A percentile compares a stretch with the other conserved stretches of the same genome.
Conservation (phyloP, 192 early-diverging fungal species). For the Podila epigama region DNA sequence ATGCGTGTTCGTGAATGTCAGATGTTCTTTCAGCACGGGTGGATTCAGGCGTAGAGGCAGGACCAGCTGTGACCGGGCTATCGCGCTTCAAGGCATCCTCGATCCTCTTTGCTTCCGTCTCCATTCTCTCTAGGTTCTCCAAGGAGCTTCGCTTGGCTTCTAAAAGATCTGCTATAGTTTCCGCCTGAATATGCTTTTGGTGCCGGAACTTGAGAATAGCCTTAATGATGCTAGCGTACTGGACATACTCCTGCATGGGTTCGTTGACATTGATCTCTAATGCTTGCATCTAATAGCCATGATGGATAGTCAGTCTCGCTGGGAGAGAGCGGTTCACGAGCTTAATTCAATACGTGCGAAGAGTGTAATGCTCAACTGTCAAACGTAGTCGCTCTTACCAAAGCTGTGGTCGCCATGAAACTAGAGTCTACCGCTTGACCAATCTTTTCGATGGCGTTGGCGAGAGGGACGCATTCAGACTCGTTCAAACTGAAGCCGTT, state of each 20-base stretch:
- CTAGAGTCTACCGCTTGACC: constrained; percentile 92
- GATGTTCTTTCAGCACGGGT: not conserved
- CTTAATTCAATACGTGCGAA: not conserved
- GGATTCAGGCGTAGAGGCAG: not conserved
- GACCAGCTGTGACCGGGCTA: constrained; percentile 17
- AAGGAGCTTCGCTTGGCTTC: constrained; percentile 73
- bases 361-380: not conserved
- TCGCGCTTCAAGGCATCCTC: constrained; percentile 69
- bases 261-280: constrained; percentile 85
- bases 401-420: constrained; percentile 72
- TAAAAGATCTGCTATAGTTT: constrained; percentile 76
- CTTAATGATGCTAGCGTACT: constrained; percentile 88
- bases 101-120: constrained; percentile 75
- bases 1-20: constrained; percentile 3
- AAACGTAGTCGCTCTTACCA: constrained; percentile 53
- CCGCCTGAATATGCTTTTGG: constrained; percentile 85
- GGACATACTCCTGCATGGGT: constrained; percentile 89
- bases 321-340: no score
- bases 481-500: constrained; percentile 97
- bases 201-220: constrained; percentile 86
- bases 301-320: no score
- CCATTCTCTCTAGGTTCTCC: constrained; percentile 68
- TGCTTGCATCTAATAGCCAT: constrained; percentile 47
- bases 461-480: constrained; percentile 59
- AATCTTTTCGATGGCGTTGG: constrained; percentile 88